These are phyloP conservation scores for Pulveroboletus sp. DNA, from an alignment of 768 basidiomycete species.

Conservation along the genomic window DNA sequence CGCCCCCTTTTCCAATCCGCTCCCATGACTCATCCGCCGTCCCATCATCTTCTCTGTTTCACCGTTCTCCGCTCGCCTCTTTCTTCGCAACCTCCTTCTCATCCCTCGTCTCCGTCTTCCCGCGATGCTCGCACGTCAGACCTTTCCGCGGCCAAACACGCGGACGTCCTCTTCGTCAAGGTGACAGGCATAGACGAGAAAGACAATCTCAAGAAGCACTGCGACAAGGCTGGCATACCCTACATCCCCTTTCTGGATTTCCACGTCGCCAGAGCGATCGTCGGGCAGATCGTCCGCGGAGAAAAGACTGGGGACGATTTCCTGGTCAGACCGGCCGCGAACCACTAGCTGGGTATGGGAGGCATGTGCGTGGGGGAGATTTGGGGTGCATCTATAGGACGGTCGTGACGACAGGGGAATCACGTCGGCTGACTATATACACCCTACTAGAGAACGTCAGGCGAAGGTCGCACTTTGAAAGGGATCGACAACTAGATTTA, in stretches of 20 bases:
- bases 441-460: no score
- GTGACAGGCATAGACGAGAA: conserved; percentile 61
- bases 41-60: neutral
- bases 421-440: no score
- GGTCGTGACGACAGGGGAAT: no score
- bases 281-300: conserved; percentile 70
- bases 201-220: conserved; percentile 87
- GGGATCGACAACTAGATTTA: no score
- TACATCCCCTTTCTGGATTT: conserved; percentile 80
- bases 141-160: conserved; percentile 87
- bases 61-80: neutral
- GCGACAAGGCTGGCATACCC: conserved; percentile 69
- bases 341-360: neutral
- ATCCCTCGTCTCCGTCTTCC: no score
- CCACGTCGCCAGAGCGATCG: conserved; percentile 51
- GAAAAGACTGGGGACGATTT: conserved; percentile 33
- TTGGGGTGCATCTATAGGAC: no score
- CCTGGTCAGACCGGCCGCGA: conserved; percentile 8
- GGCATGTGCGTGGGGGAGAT: no score
- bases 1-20: neutral
- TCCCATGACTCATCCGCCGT: neutral
- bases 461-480: no score
- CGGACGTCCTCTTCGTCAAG: conserved; percentile 95
- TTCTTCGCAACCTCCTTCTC: no score
- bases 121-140: conserved; percentile 41